Conservation (phyloP, 495 filamentous ascomycete genomes). For the Penicillium dipodomyicola region DNA sequence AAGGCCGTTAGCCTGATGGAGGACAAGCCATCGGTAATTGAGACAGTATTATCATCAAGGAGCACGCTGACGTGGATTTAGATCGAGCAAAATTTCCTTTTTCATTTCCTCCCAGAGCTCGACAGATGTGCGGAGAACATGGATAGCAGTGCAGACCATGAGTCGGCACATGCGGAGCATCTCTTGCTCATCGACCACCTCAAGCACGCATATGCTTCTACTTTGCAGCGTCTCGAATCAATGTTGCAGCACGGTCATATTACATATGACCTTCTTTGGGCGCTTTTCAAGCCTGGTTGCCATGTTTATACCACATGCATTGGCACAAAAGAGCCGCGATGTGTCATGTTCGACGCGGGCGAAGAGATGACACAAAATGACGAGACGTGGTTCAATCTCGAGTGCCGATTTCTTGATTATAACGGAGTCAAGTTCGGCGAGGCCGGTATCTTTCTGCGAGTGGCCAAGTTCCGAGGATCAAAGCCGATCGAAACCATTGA, state of each 20-base stretch:
- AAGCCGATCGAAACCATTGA: constrained; percentile 29
- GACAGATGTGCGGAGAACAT: constrained; percentile 15
- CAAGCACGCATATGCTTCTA: constrained; percentile 33
- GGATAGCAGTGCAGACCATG: constrained; percentile 10
- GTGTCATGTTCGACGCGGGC: constrained; percentile 71
- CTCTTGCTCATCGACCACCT: constrained; percentile 44
- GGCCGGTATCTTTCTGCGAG: constrained; percentile 19
- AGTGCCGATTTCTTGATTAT: constrained; percentile 37
- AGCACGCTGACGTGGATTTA: constrained; percentile 20
- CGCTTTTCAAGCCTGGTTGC: constrained; percentile 28
- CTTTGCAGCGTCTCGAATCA: constrained; percentile 33
- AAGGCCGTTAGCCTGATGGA: constrained; percentile 34
- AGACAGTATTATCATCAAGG: constrained; percentile 14
- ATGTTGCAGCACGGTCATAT: constrained; percentile 39
- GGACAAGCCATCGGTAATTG: constrained; percentile 22
- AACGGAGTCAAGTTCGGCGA: constrained; percentile 26
- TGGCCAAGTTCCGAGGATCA: constrained; percentile 32
- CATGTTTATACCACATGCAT: constrained; percentile 34
- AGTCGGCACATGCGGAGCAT: constrained; percentile 23
- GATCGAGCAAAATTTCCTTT: constrained; percentile 35
- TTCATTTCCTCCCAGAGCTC: constrained; percentile 34
- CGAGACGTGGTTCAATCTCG: constrained; percentile 33
- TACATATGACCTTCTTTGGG: constrained; percentile 33
- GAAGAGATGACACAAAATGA: constrained; percentile 27
- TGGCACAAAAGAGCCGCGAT: constrained; percentile 38